Base-by-base conservation (phyloP, 495 filamentous ascomycete genomes). In the Hypoxylon lenormandii region DNA sequence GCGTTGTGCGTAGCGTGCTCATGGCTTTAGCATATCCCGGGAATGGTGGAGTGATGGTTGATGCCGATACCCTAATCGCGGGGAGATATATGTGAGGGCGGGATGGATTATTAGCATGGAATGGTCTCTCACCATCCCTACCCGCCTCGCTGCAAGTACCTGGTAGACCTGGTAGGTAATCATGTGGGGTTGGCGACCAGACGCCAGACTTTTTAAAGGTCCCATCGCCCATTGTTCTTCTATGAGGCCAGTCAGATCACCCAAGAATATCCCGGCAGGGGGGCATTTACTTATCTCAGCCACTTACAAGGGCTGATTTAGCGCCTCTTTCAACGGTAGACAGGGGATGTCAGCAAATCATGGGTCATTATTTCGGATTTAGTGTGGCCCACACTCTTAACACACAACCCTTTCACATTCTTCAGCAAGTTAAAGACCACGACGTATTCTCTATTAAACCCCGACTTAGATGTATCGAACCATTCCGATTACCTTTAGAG, bases 351-450 rank as follows among this genome's bases (percentile, higher is more conserved):
- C 23, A 23, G 15, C 47, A 11, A 50, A 50, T 50, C n/a, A 33
- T 30, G 1, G 23, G 3, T 3, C 23, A 4, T 4, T 18, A 30
- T 3, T 6, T 26, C 47, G 4, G 23, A 33, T 50, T 30, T 50
- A 33, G 47, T 18, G 13, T 50, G 47, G 26, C 26, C 26, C 7
- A 50, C 26, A 15, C 42, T 6, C 42, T 97, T 97, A 3, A n/a
- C n/a, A n/a, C n/a, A 33, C 30, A 33, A 8, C 30, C 6, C 10
- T 33, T 33, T 11, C 10, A 26, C n/a, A 28, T 28, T 28, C 26
- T 33, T 33, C 30, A 4, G 2, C 30, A 33, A 33, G 62, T 89
- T 91, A 69, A 93, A 89, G 15, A 96, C 87, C 18, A 95, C 83
- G 50, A 94, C 84, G 37, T 91, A 82, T 66, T 90, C 89, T 5